phyloP scores from a whole-genome alignment of 345 rosid species.

The Barbarea vulgaris region DNA sequence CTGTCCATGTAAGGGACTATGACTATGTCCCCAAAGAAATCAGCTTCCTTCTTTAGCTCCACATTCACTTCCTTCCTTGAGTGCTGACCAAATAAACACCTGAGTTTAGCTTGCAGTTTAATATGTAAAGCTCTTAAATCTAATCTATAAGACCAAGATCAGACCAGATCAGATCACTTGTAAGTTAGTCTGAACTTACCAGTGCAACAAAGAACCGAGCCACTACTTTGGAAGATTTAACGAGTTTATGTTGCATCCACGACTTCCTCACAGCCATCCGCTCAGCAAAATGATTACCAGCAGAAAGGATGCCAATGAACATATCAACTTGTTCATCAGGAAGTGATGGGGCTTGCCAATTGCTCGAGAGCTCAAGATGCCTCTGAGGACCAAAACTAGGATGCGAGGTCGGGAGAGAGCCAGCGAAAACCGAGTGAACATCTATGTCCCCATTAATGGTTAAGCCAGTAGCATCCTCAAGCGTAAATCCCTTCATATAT shows the following conservation, averaged over 20 bases:
- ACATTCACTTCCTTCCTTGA: constrained; percentile 74
- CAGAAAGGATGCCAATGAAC: constrained; percentile 83
- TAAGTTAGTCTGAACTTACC: constrained; percentile 46
- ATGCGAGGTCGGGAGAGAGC: constrained; percentile 70
- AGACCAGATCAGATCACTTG: constrained; percentile 11
- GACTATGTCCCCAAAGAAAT: constrained; percentile 73
- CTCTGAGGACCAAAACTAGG: constrained; percentile 79
- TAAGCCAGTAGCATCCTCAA: constrained; percentile 93
- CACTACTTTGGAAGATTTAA: constrained; percentile 72
- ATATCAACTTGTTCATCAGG: constrained; percentile 55
- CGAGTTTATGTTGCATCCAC: constrained; percentile 83
- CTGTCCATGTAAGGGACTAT: constrained; percentile 81
- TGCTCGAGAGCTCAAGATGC: constrained; percentile 65
- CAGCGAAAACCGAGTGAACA: constrained; percentile 71
- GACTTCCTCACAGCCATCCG: constrained; percentile 92
- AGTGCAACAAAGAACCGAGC: constrained; percentile 86
- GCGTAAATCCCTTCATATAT: constrained; percentile 67
- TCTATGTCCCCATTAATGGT: constrained; percentile 73
- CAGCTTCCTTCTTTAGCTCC: constrained; percentile 80
- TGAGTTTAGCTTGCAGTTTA: constrained; percentile 5
- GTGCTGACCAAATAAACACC: constrained; percentile 43
- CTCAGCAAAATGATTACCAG: constrained; percentile 86
- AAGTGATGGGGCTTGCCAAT: constrained; percentile 75
- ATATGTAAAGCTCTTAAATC: background rate
- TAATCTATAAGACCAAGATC: background rate